These are phyloP conservation scores for Phytophthora boehmeriae DNA, from an alignment of 352 stramenopile species.

Conservation along the genomic window DNA sequence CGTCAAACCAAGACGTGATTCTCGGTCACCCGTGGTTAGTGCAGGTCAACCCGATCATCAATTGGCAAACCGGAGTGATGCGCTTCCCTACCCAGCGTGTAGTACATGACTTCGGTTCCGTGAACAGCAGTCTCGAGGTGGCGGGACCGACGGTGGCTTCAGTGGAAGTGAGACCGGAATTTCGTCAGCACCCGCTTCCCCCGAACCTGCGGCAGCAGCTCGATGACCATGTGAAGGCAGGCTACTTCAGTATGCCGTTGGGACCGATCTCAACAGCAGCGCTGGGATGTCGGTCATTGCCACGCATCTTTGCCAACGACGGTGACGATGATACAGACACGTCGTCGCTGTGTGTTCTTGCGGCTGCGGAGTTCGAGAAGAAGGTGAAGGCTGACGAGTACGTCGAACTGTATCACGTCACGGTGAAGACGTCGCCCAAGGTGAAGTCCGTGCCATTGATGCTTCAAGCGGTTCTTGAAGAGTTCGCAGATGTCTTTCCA, in stretches of 20 bases:
- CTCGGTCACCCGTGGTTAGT: conserved; percentile 5
- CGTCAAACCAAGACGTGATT: conserved; percentile 10
- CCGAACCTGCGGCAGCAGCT: not conserved
- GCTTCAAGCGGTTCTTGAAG: not conserved
- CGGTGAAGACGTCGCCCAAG: not conserved
- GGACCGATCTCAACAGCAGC: too few relatives aligned
- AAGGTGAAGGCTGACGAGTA: not conserved
- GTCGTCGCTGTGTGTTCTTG: not conserved
- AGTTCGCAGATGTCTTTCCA: conserved; percentile 2
- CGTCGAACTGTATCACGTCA: conserved; percentile 1
- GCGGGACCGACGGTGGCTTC: not conserved
- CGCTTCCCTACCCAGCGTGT: not conserved
- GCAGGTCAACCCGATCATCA: conserved; percentile 7
- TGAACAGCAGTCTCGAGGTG: not conserved
- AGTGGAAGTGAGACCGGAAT: not conserved
- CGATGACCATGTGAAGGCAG: not conserved
- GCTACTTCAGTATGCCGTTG: not conserved
- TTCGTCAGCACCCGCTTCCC: not conserved
- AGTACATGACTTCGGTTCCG: not conserved
- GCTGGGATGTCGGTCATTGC: too few relatives aligned
- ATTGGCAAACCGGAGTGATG: conserved; percentile 1
- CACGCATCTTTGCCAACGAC: too few relatives aligned
- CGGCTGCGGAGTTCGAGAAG: not conserved
- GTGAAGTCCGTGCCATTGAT: not conserved
- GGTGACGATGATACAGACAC: too few relatives aligned